Conservation (phyloP, 306 rosid species). For the Vigna hirtella region DNA sequence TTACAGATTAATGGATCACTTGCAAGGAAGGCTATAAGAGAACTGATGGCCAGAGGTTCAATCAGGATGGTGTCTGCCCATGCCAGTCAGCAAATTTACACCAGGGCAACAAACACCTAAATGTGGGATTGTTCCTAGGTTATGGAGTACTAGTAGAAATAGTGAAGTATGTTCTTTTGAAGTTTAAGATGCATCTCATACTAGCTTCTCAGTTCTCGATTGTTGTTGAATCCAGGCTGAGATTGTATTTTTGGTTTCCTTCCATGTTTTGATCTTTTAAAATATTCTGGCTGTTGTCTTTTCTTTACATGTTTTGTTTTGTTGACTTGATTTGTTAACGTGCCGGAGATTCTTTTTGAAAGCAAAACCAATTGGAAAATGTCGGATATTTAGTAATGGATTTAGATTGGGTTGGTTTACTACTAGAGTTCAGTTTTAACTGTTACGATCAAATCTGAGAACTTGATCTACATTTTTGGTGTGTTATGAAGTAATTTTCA, state of each 20-base stretch:
- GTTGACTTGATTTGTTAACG: constrained; percentile 6
- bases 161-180: constrained; percentile 37
- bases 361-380: neutral
- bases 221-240: constrained; percentile 21
- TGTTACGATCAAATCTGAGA: too few species aligned
- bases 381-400: neutral
- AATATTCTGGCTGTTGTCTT: neutral
- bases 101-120: constrained; percentile 84
- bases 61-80: constrained; percentile 78
- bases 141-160: constrained; percentile 35
- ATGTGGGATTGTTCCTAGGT: neutral
- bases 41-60: constrained; percentile 71
- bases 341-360: constrained; percentile 17
- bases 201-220: constrained; percentile 38
- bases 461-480: too few species aligned
- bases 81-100: constrained; percentile 79
- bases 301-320: neutral
- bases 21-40: constrained; percentile 74
- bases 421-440: too few species aligned
- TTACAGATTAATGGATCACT: constrained; percentile 73
- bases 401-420: neutral
- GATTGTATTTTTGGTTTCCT: constrained; percentile 35
- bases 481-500: too few species aligned
- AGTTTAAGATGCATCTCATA: constrained; percentile 33
- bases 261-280: neutral